These are phyloP conservation scores for Perkinsus olseni DNA, from an alignment of 169 alveolate species.

Conservation along the genomic window DNA sequence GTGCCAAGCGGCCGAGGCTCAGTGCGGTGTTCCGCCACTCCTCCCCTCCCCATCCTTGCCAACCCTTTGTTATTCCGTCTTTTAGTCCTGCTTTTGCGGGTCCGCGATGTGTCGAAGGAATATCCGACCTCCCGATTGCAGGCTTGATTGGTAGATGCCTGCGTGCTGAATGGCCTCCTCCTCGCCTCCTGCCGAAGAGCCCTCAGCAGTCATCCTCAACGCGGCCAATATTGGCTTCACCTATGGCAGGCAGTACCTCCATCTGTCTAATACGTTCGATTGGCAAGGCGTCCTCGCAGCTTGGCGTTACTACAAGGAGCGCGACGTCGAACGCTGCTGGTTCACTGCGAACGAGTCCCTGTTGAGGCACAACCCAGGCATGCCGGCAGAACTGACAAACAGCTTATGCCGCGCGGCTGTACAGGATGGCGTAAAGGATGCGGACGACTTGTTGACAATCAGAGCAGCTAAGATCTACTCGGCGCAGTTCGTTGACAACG, in stretches of 20 bases:
- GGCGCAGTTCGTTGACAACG: neutral
- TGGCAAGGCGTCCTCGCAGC: neutral
- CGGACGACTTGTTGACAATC: neutral
- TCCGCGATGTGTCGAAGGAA: too few species aligned
- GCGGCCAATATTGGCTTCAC: neutral
- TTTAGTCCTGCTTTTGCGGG: too few species aligned
- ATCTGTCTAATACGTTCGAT: neutral
- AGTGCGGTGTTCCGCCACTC: too few species aligned
- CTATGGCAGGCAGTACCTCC: neutral
- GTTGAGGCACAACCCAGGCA: neutral
- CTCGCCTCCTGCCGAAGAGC: too few species aligned
- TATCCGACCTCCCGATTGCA: too few species aligned
- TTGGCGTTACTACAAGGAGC: neutral
- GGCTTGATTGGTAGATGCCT: neutral
- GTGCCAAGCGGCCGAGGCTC: too few species aligned
- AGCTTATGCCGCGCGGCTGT: neutral
- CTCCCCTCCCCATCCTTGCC: too few species aligned
- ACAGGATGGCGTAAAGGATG: neutral
- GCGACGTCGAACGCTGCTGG: neutral
- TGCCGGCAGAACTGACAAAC: neutral
- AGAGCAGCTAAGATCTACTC: neutral
- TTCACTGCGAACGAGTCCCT: neutral
- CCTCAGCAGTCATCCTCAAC: neutral
- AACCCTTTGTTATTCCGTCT: too few species aligned
- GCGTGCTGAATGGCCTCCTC: too few species aligned